Percentiles rank a stretch among this genome's conserved stretches.
phyloP scores from a whole-genome alignment of 352 stramenopile species.

The Plasmopara halstedii region DNA sequence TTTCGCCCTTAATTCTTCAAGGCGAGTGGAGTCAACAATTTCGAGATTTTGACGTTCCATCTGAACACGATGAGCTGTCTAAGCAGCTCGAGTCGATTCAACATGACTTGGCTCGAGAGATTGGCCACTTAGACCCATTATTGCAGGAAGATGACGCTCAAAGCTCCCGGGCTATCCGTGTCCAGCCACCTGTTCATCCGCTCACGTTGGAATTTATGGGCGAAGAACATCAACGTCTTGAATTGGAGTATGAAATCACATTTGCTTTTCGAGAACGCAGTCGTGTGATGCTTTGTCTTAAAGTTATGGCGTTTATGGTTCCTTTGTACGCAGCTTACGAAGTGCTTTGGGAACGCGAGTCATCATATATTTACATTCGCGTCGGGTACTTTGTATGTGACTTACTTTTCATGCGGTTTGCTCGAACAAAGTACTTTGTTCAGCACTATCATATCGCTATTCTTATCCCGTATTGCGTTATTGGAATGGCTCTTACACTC shows the following conservation, averaged over 20 bases:
- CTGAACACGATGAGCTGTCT: slow-evolving; percentile 70
- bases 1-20: slow-evolving; percentile 47
- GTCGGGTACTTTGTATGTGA: slow-evolving; percentile 62
- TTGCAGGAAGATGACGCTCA: slow-evolving; percentile 61
- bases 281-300: slow-evolving; percentile 63
- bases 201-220: slow-evolving; percentile 82
- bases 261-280: slow-evolving; percentile 63
- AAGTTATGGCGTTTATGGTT: slow-evolving; percentile 64
- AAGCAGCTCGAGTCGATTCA: slow-evolving; percentile 67
- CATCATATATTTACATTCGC: slow-evolving; percentile 57
- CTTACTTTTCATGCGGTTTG: slow-evolving; percentile 62
- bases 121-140: slow-evolving; percentile 55
- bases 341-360: slow-evolving; percentile 51
- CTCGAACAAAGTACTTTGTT: slow-evolving; percentile 57
- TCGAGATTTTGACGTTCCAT: slow-evolving; percentile 66
- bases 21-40: slow-evolving; percentile 79
- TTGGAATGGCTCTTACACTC: slow-evolving; percentile 71
- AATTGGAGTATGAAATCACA: slow-evolving; percentile 64
- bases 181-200: slow-evolving; percentile 64
- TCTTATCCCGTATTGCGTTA: slow-evolving; percentile 52
- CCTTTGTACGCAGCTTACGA: slow-evolving; percentile 69
- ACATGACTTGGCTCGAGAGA: slow-evolving; percentile 63
- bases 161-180: slow-evolving; percentile 46
- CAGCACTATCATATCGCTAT: slow-evolving; percentile 72
- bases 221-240: slow-evolving; percentile 67